Percentiles rank a stretch among this genome's conserved stretches.
These are phyloP conservation scores for Pythium folliculosum DNA, from an alignment of 352 stramenopile genomes.

Conservation along the genomic window DNA sequence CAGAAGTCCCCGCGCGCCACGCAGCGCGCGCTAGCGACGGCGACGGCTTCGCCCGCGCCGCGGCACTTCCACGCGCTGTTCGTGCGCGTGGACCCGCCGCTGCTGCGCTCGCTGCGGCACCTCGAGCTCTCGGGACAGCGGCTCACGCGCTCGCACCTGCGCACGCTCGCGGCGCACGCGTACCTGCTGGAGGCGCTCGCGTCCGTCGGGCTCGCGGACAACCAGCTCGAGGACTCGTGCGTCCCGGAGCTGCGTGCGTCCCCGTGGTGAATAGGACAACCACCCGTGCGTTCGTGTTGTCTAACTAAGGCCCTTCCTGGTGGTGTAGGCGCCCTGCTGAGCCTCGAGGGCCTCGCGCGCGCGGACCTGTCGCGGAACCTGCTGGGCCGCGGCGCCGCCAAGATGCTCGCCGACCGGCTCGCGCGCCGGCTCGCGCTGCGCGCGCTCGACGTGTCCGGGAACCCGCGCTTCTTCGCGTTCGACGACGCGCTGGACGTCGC, in stretches of 20 bases:
- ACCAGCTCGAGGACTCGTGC: conserved; percentile 40
- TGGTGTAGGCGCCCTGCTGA: conserved; percentile 34
- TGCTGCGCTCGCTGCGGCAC: conserved; percentile 28
- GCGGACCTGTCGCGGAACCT: conserved; percentile 45
- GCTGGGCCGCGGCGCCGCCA: conserved; percentile 31
- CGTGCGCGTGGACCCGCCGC: conserved; percentile 33
- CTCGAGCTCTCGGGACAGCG: conserved; percentile 33
- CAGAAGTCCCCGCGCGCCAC: too few species aligned
- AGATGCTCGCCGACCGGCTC: conserved; percentile 36
- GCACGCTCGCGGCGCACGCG: conserved; percentile 29
- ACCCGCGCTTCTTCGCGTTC: conserved; percentile 38
- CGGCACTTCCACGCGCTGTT: conserved; percentile 36
- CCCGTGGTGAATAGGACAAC: too few species aligned
- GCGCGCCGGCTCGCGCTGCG: conserved; percentile 32
- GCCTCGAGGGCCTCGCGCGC: conserved; percentile 29
- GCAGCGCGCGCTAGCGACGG: too few species aligned
- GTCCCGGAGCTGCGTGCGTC: conserved; percentile 33
- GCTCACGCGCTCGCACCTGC: conserved; percentile 33
- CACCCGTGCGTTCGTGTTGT: neutral
- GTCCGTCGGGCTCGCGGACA: conserved; percentile 39
- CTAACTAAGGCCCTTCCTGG: too few species aligned
- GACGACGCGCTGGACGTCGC: conserved; percentile 37
- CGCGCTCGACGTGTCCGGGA: conserved; percentile 38
- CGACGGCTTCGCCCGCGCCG: too few species aligned
- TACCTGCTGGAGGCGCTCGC: conserved; percentile 31